A percentile compares a stretch with the other conserved stretches of the same genome.
Evolutionary conservation across 23 red algal species (phyloP).

Genomic region (Chondrus crispus): DNA sequence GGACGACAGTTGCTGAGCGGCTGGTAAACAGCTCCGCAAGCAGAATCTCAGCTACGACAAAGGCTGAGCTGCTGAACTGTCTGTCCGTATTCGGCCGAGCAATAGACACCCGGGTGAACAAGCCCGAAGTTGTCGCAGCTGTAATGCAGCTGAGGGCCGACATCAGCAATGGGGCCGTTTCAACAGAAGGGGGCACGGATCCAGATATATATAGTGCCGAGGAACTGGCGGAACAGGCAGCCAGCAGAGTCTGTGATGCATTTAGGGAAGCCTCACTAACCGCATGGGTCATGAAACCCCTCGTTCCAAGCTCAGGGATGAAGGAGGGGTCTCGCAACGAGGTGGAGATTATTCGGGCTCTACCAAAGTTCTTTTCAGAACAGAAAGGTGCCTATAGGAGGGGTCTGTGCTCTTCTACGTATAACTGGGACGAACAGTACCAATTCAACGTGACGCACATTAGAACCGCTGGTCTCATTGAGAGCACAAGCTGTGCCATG

Average conservation of each 20-base stretch:
- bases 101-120: not conserved
- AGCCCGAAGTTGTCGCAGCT: not conserved
- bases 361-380: not conserved
- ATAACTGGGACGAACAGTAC: not conserved
- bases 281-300: constrained; percentile 23
- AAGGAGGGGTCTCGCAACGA: not conserved
- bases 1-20: not conserved
- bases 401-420: not conserved
- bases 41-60: not conserved
- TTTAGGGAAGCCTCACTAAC: not conserved
- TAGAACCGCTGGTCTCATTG: not conserved
- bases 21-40: not conserved
- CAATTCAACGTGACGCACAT: not conserved
- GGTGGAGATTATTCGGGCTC: not conserved
- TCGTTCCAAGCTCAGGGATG: not conserved
- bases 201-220: not conserved
- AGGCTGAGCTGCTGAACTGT: not conserved
- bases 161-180: not conserved
- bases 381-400: not conserved
- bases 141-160: not conserved
- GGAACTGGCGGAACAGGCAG: not conserved
- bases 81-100: not conserved
- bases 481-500: not conserved
- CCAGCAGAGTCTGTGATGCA: not conserved
- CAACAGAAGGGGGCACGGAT: not conserved